Base-by-base conservation (phyloP, 2,329 filamentous ascomycete genomes). In the Teratosphaeria gauchensis region DNA sequence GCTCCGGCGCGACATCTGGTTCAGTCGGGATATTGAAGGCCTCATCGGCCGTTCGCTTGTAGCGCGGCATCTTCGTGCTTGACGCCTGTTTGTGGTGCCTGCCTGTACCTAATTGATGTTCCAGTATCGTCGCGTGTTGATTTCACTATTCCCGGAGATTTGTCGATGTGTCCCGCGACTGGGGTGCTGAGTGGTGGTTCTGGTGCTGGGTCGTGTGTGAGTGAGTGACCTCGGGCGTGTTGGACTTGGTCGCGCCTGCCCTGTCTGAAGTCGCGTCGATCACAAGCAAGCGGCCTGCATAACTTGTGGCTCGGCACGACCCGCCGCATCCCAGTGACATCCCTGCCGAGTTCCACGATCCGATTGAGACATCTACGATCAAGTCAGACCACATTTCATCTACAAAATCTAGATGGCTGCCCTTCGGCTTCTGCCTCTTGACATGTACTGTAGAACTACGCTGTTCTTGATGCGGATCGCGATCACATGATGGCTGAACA, bases 1-100 rank as follows among this genome's bases (percentile, higher is more conserved):
- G 35, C 59, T 67, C 63, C 24, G 67, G 62, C 33, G 65, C 59
- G 38, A 69, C 54, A 7, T 59, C 48, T 35, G 66, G 63, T 57
- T 64, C 63, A 55, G 56, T 24, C 2, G 66, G 59, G 12, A 72
- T 63, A 61, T 75, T 74, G 61, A 77, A 72, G 64, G 76, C 75
- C 69, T 82, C 82, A 72, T 80, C 80, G 69, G 78, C 74, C 65
- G 72, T 76, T 70, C 80, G 78, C 74, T 82, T 83, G 73, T 80
- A 78, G 73, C 80, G 76, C 68, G 75, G 76, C 79, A 81, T 82
- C 64, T 68, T 71, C 19, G 42, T 48, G 42, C 42, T 48, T 14
- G 57, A 11, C n/a, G 31, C 48, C 48, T 51, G n/a, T 35, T 35
- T 35, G 33, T 35, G 33, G 9, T 9, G 9, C 2, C 33, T 9